These are phyloP conservation scores for Fraxinus velutina DNA, from an alignment of 305 asterid species.

Conservation along the genomic window DNA sequence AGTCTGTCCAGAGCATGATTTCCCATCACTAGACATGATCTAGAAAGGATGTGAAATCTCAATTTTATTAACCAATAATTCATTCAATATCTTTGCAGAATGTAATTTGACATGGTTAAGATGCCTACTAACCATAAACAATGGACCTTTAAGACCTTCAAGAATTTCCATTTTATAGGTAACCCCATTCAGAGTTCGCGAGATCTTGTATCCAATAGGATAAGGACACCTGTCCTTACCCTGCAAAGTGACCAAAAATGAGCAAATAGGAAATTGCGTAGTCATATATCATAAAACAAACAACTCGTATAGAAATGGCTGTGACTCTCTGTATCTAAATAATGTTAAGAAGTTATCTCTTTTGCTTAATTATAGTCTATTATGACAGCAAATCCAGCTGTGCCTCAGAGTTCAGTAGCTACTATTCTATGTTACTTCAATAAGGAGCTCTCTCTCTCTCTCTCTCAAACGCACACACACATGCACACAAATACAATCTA, in stretches of 20 bases:
- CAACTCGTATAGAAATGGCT: conserved; percentile 7
- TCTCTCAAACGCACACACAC: background rate
- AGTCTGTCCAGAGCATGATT: conserved; percentile 77
- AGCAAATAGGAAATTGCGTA: conserved; percentile 12
- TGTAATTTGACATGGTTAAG: conserved; percentile 15
- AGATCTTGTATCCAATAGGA: conserved; percentile 81
- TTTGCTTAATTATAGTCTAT: conserved; percentile 6
- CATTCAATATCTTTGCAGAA: background rate
- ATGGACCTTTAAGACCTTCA: conserved; percentile 90
- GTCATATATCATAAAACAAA: conserved; percentile 8
- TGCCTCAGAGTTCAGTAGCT: conserved; percentile 18
- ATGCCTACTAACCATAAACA: conserved; percentile 56
- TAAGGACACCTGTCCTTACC: conserved; percentile 95
- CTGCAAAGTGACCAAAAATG: conserved; percentile 39
- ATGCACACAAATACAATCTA: background rate
- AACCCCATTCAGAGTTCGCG: conserved; percentile 66
- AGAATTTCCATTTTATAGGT: conserved; percentile 74
- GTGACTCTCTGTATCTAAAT: conserved; percentile 1
- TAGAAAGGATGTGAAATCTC: conserved; percentile 28
- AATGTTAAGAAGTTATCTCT: background rate
- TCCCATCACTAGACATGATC: conserved; percentile 80
- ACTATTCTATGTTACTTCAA: background rate
- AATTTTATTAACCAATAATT: conserved; percentile 22
- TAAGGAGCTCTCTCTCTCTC: background rate
- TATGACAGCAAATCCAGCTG: conserved; percentile 6